These are phyloP conservation scores for Tinospora cordifolia DNA, from an alignment of 164 flowering plant genomes.

Conservation along the genomic window DNA sequence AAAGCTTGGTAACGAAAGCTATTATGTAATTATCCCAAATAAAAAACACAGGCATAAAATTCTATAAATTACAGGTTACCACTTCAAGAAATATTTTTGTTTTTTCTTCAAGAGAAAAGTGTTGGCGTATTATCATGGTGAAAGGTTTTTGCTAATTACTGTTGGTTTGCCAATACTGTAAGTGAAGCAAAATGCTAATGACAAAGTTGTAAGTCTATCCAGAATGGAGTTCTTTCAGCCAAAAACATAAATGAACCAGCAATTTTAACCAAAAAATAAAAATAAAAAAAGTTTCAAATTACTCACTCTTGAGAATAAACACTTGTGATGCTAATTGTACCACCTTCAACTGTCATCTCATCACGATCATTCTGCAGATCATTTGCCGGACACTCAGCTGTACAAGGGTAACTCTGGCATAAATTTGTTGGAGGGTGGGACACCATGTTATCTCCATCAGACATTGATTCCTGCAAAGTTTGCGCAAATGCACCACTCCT, in stretches of 20 bases:
- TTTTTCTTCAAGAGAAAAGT: not conserved
- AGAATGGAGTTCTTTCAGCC: too few relatives aligned
- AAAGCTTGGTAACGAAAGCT: not conserved
- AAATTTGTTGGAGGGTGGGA: slow-evolving; percentile 18
- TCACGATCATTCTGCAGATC: slow-evolving; percentile 43
- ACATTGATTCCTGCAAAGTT: slow-evolving; percentile 31
- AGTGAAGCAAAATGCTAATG: not conserved
- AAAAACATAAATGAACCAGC: not conserved
- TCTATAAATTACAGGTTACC: not conserved
- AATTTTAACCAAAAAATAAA: not conserved
- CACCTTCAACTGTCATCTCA: slow-evolving; percentile 70
- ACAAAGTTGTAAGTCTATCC: not conserved
- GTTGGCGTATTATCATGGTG: not conserved
- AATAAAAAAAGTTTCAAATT: not conserved
- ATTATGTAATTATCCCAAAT: too few relatives aligned
- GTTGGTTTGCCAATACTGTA: not conserved
- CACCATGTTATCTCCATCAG: slow-evolving; percentile 25
- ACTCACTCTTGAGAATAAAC: slow-evolving; percentile 80
- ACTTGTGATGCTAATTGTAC: slow-evolving; percentile 76
- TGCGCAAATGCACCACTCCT: slow-evolving; percentile 35
- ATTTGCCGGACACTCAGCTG: slow-evolving; percentile 30
- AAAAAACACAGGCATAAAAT: too few relatives aligned
- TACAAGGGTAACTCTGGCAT: slow-evolving; percentile 25
- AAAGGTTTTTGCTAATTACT: not conserved
- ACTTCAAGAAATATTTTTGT: not conserved